Conservation (phyloP, 1,284 basidiomycete genomes). For the Mycena citricolor region DNA sequence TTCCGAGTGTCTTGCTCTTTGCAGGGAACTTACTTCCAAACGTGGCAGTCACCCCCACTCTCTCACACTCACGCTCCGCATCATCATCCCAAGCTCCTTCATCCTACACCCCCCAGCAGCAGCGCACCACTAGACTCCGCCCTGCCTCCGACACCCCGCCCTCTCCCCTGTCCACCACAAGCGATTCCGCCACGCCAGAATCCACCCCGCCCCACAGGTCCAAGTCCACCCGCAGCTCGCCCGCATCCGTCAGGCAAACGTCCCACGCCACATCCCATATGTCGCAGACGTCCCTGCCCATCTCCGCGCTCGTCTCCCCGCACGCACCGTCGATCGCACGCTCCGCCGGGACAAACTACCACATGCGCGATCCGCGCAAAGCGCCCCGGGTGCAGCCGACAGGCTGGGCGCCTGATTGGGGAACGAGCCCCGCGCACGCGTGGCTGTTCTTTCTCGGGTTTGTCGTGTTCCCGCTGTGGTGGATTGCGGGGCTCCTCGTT, state of each 20-base stretch:
- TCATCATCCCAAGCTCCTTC: constrained; percentile 56
- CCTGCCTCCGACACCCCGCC: not conserved
- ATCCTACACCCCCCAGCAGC: constrained; percentile 64
- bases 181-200: not conserved
- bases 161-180: not conserved
- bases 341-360: constrained; percentile 16
- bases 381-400: constrained; percentile 21
- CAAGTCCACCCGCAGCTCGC: constrained; percentile 27
- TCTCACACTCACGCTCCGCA: constrained; percentile 30
- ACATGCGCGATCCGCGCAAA: constrained; percentile 22
- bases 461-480: constrained; percentile 72
- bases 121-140: not conserved
- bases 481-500: constrained; percentile 57
- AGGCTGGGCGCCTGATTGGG: constrained; percentile 44
- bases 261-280: constrained; percentile 29
- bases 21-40: not conserved
- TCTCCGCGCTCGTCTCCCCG: constrained; percentile 72
- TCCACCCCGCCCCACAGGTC: constrained; percentile 12
- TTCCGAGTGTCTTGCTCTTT: not conserved
- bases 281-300: constrained; percentile 59
- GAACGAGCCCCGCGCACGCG: constrained; percentile 61
- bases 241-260: constrained; percentile 25
- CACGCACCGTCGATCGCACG: constrained; percentile 51
- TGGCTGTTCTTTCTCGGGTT: constrained; percentile 79
- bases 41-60: not conserved